Conservation (phyloP, 2,329 filamentous ascomycete genomes). For the Davidsoniella australis region DNA sequence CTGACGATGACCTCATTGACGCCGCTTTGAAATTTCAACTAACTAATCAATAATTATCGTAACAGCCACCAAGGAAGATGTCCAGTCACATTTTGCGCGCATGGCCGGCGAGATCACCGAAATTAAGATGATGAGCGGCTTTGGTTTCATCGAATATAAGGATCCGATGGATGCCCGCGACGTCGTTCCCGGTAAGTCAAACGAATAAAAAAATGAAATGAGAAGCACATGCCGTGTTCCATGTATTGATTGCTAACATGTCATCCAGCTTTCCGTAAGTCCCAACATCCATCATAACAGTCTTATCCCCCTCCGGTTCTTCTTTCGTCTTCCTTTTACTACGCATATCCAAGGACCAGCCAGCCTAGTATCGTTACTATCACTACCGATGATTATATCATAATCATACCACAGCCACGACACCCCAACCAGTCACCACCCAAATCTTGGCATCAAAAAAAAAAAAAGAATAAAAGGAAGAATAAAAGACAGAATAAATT, state of each 20-base stretch:
- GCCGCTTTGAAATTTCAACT: background rate
- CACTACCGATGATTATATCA: background rate
- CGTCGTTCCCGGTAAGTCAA: conserved; percentile 76
- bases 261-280: conserved; percentile 44
- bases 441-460: too few relatives aligned
- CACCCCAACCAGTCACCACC: background rate
- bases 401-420: background rate
- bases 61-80: conserved; percentile 87
- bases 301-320: background rate
- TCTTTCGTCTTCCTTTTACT: background rate
- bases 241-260: conserved; percentile 1
- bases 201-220: background rate
- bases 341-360: background rate
- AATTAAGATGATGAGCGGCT: conserved; percentile 99
- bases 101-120: conserved; percentile 95
- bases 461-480: too few relatives aligned
- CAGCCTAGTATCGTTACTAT: too few relatives aligned
- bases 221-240: background rate
- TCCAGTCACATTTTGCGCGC: conserved; percentile 92
- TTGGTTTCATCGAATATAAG: conserved; percentile 99
- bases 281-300: background rate
- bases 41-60: conserved; percentile 10
- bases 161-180: conserved; percentile 96
- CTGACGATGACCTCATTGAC: conserved; percentile 9
- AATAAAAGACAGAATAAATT: too few relatives aligned